These are phyloP conservation scores for Cordyceps farinosa DNA, from an alignment of 2,329 filamentous ascomycete genomes.

Conservation along the genomic window DNA sequence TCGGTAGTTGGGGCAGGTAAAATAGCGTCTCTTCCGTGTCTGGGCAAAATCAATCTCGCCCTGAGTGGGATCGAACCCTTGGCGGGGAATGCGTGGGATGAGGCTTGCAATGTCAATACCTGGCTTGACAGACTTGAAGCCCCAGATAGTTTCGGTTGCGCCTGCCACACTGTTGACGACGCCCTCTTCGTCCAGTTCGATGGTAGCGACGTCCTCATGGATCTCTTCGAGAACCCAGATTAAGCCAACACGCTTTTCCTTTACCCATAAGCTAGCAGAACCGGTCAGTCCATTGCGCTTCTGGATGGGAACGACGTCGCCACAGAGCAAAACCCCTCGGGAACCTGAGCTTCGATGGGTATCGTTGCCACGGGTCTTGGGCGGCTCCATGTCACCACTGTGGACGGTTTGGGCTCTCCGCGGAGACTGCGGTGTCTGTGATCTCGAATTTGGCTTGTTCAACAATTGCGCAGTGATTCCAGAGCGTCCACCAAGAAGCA, in stretches of 20 bases:
- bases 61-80: conserved; percentile 65
- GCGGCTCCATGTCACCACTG: conserved; percentile 51
- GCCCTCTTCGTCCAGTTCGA: conserved; percentile 75
- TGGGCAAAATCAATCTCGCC: conserved; percentile 76
- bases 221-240: conserved; percentile 99
- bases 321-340: conserved; percentile 85
- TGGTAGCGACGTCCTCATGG: conserved; percentile 80
- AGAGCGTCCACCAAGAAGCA: conserved; percentile 62
- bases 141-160: conserved; percentile 85
- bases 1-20: conserved; percentile 76
- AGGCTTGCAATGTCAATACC: conserved; percentile 75
- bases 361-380: conserved; percentile 50
- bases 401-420: conserved; percentile 64
- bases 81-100: conserved; percentile 76
- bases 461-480: conserved; percentile 86
- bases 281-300: conserved; percentile 91
- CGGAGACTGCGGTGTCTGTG: conserved; percentile 50
- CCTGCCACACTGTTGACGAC: conserved; percentile 67
- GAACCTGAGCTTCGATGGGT: conserved; percentile 73
- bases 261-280: conserved; percentile 95
- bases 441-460: conserved; percentile 69
- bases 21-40: conserved; percentile 69
- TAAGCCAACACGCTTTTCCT: conserved; percentile 88
- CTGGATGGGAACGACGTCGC: conserved; percentile 96
- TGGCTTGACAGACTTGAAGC: conserved; percentile 59